Base-by-base conservation (phyloP, 225 moss, liverwort and hornwort genomes). In the Lunularia cruciata region DNA sequence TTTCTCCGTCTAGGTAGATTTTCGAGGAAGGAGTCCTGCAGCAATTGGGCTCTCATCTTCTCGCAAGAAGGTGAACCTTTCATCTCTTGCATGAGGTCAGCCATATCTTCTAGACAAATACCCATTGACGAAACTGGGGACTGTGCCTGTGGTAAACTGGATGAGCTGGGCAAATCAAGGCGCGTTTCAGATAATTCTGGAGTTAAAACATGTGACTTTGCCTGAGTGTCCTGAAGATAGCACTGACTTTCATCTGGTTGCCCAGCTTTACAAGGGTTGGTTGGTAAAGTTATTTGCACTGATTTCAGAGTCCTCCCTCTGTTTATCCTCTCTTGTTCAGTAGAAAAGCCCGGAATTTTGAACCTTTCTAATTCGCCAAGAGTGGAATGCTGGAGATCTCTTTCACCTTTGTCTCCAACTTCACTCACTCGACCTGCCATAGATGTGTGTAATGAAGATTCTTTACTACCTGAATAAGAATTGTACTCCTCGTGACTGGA, bases 31-130 rank as follows among this genome's bases (percentile, higher is more conserved):
- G 65, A 74, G 30, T 65, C 70, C 33, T 47, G 53, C 33, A 56
- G 52, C 47, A 42, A 18, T 67, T 72, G 79, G 35, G 31, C 45
- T 68, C 40, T 18, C 27, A 51, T 49, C 52, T 59, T 59, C 42
- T 72, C 61, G 45, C 46, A 51, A 3, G 18, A 63, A n/a, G 51
- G 42, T 65, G 65, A 52, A 18, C 65, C 47, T 33, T 71, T 74
- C 70, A 81, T 70, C 70, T 81, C 77, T 60, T 73, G 42, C 65
- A 81, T 69, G 0, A 81, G 60, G 20, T 70, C 65, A 45, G 73
- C 46, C 53, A 77, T 58, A 47, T 74, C 73, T 32, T 76, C 60
- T 10, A 73, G 39, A 64, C 73, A 77, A 42, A 61, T 54, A 26
- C 63, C 70, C 63, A 74, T 65, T 27, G 81, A 74, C 33, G 73